phyloP scores from a whole-genome alignment of 2,329 filamentous ascomycete genomes.

The Trichoderma atroviride region DNA sequence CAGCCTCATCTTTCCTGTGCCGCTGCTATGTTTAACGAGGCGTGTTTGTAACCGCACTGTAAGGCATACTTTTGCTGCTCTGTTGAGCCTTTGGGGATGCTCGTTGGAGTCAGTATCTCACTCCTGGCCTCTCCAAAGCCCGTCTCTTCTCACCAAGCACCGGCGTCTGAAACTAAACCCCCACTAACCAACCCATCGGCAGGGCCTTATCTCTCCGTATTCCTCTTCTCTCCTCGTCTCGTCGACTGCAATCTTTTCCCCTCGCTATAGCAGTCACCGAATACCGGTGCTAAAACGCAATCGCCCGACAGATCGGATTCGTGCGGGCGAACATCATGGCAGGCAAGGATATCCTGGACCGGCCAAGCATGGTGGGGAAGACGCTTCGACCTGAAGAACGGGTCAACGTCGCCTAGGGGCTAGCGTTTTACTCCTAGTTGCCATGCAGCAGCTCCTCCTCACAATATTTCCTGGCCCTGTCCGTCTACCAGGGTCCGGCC shows the following conservation, averaged over 20 bases:
- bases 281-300: conserved; percentile 25
- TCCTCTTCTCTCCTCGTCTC: neutral
- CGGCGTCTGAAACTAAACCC: conserved; percentile 18
- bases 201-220: conserved; percentile 11
- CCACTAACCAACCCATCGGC: conserved; percentile 19
- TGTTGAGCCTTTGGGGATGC: neutral
- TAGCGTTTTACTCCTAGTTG: conserved; percentile 25
- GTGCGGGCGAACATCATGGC: conserved; percentile 26
- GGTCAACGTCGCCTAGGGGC: conserved; percentile 23
- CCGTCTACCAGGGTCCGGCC: neutral
- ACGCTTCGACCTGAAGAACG: conserved; percentile 25
- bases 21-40: neutral
- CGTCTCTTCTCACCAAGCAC: neutral
- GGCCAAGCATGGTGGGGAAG: conserved; percentile 18
- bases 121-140: neutral
- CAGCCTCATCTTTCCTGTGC: neutral
- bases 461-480: neutral
- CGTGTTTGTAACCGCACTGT: neutral
- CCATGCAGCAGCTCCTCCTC: conserved; percentile 11
- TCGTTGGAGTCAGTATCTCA: neutral
- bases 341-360: conserved; percentile 24
- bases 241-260: neutral
- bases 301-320: conserved; percentile 28
- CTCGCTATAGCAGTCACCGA: conserved; percentile 10
- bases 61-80: neutral